Evolutionary conservation across 2,329 filamentous ascomycete genomes (phyloP).

Genomic region (Cercospora beticola): DNA sequence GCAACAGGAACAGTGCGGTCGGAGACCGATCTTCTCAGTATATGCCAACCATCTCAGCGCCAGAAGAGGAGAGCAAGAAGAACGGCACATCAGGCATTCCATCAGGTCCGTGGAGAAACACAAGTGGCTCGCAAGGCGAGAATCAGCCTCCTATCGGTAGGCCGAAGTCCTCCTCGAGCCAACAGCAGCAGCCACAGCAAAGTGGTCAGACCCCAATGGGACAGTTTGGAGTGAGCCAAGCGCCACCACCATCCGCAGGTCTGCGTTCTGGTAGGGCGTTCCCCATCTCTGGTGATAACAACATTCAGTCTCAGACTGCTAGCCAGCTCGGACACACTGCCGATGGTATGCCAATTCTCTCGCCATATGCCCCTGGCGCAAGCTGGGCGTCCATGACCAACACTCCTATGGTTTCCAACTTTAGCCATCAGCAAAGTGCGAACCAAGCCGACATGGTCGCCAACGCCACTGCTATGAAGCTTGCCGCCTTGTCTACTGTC

Average conservation of each 20-base stretch:
- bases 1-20: slow-evolving; percentile 87
- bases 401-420: slow-evolving; percentile 90
- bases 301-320: slow-evolving; percentile 76
- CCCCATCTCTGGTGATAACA: slow-evolving; percentile 63
- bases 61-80: slow-evolving; percentile 60
- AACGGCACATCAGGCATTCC: slow-evolving; percentile 64
- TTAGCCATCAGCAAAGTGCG: slow-evolving; percentile 58
- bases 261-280: slow-evolving; percentile 78
- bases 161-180: slow-evolving; percentile 76
- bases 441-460: slow-evolving; percentile 96
- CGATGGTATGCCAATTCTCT: slow-evolving; percentile 74
- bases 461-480: slow-evolving; percentile 98
- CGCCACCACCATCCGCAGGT: slow-evolving; percentile 68
- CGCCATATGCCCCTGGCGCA: slow-evolving; percentile 77
- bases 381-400: slow-evolving; percentile 99
- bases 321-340: slow-evolving; percentile 19
- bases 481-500: slow-evolving; percentile 92
- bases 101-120: slow-evolving; percentile 74
- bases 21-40: slow-evolving; percentile 71
- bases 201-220: slow-evolving; percentile 65
- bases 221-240: slow-evolving; percentile 74
- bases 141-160: slow-evolving; percentile 57
- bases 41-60: slow-evolving; percentile 69
- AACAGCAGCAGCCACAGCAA: slow-evolving; percentile 47
- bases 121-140: slow-evolving; percentile 48